phyloP scores from a whole-genome alignment of 2,329 filamentous ascomycete genomes.

The Capronia epimyces region DNA sequence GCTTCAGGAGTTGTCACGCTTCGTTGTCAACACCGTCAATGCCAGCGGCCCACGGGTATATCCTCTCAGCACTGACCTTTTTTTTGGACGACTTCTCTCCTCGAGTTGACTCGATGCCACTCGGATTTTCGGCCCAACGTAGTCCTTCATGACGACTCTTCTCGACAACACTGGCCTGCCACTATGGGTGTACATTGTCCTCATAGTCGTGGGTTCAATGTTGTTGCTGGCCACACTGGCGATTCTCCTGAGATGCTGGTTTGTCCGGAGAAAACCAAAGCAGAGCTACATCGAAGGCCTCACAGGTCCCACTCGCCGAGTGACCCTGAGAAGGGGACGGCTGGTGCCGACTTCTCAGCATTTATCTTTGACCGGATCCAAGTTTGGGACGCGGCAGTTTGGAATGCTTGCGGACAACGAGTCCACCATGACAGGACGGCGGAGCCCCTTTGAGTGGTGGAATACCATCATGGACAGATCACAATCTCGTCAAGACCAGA shows the following conservation, averaged over 20 bases:
- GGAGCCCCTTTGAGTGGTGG: slow-evolving; percentile 30
- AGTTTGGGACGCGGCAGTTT: slow-evolving; percentile 28
- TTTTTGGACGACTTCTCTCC: not conserved
- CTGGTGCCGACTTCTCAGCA: slow-evolving; percentile 28
- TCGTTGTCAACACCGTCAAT: not conserved
- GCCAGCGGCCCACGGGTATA: not conserved
- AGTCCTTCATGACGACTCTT: slow-evolving; percentile 26
- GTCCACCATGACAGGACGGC: slow-evolving; percentile 23
- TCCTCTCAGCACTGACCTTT: not conserved
- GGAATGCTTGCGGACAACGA: slow-evolving; percentile 24
- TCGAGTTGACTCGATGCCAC: slow-evolving; percentile 15
- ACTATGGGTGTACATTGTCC: slow-evolving; percentile 27
- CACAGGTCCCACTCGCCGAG: slow-evolving; percentile 24
- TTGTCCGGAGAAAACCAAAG: slow-evolving; percentile 14
- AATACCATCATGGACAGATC: slow-evolving; percentile 26
- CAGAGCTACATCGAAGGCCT: slow-evolving; percentile 16
- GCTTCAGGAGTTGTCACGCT: not conserved
- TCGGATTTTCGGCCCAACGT: slow-evolving; percentile 1
- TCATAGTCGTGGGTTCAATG: slow-evolving; percentile 25
- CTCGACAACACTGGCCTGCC: slow-evolving; percentile 24
- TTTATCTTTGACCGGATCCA: slow-evolving; percentile 29
- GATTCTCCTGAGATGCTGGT: slow-evolving; percentile 18
- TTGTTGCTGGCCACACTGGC: slow-evolving; percentile 19
- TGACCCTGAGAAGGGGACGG: slow-evolving; percentile 27
- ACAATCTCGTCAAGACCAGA: slow-evolving; percentile 21